These are phyloP conservation scores for Nemania diffusa DNA, from an alignment of 2,329 filamentous ascomycete genomes.

Conservation along the genomic window DNA sequence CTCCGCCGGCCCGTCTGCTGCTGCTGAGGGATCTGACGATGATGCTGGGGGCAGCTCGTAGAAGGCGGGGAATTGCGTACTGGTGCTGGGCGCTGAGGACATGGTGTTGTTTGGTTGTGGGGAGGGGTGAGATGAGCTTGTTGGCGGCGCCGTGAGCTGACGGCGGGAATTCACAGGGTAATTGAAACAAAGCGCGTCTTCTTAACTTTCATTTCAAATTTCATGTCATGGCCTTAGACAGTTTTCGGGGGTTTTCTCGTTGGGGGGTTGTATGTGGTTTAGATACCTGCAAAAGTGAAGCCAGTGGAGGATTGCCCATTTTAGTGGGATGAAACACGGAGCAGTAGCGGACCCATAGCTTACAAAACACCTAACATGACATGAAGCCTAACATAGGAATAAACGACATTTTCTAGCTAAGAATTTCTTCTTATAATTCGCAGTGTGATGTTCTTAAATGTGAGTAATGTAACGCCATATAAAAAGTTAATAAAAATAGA, in stretches of 20 bases:
- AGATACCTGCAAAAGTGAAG: too few relatives aligned
- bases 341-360: constrained; percentile 4
- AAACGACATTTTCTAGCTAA: too few relatives aligned
- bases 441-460: too few relatives aligned
- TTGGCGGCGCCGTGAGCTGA: background rate
- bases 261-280: background rate
- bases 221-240: background rate
- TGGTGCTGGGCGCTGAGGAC: constrained; percentile 23
- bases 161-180: too few relatives aligned
- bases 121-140: constrained; percentile 5
- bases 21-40: too few relatives aligned
- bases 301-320: background rate
- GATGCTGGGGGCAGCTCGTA: constrained; percentile 33
- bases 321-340: constrained; percentile 30
- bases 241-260: background rate
- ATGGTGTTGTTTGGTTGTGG: background rate
- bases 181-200: too few relatives aligned
- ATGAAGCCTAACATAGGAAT: background rate
- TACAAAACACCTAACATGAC: background rate
- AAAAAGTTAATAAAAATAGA: too few relatives aligned
- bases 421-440: too few relatives aligned
- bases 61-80: constrained; percentile 33
- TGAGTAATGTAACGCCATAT: too few relatives aligned
- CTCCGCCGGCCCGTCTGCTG: too few relatives aligned
- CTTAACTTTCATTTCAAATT: background rate